These are phyloP conservation scores for Sporothrix brunneoviolacea DNA, from an alignment of 2,329 filamentous ascomycete species.

Conservation along the genomic window DNA sequence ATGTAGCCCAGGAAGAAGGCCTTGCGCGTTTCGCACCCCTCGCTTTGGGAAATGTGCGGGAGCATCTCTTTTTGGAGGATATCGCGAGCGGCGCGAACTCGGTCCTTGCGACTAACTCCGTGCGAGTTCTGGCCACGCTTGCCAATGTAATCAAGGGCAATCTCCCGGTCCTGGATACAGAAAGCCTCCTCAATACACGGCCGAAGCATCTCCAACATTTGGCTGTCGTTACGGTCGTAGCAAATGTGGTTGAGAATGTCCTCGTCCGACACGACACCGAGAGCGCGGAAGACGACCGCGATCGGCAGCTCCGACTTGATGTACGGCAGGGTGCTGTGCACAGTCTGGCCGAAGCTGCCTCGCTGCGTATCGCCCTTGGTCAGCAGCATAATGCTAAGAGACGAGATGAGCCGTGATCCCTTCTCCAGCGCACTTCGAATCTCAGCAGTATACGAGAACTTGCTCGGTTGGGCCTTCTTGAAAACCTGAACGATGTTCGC, in stretches of 20 bases:
- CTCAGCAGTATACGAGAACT: conserved; percentile 88
- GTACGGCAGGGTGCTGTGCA: conserved; percentile 86
- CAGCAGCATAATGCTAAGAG: conserved; percentile 83
- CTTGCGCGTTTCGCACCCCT: conserved; percentile 91
- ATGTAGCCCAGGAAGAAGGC: conserved; percentile 99
- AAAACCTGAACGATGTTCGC: conserved; percentile 99
- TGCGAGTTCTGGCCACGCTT: conserved; percentile 71
- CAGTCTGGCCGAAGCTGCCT: conserved; percentile 76
- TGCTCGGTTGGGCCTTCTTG: conserved; percentile 90
- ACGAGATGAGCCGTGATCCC: conserved; percentile 88
- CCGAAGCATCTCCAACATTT: conserved; percentile 96
- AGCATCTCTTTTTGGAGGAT: conserved; percentile 96
- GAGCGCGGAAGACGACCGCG: conserved; percentile 87
- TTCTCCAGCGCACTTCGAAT: conserved; percentile 96
- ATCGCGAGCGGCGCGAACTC: conserved; percentile 85
- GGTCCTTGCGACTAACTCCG: conserved; percentile 73
- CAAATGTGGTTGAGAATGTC: conserved; percentile 98
- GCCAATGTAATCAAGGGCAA: conserved; percentile 90
- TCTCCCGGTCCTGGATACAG: conserved; percentile 89
- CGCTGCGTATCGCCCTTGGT: conserved; percentile 76
- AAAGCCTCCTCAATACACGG: conserved; percentile 97
- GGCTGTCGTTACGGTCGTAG: conserved; percentile 88
- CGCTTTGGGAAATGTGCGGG: conserved; percentile 90
- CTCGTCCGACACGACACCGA: conserved; percentile 94
- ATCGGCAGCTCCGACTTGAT: conserved; percentile 92